These are phyloP conservation scores for Scleroderma citrinum DNA, from an alignment of 768 basidiomycete species.

Conservation along the genomic window DNA sequence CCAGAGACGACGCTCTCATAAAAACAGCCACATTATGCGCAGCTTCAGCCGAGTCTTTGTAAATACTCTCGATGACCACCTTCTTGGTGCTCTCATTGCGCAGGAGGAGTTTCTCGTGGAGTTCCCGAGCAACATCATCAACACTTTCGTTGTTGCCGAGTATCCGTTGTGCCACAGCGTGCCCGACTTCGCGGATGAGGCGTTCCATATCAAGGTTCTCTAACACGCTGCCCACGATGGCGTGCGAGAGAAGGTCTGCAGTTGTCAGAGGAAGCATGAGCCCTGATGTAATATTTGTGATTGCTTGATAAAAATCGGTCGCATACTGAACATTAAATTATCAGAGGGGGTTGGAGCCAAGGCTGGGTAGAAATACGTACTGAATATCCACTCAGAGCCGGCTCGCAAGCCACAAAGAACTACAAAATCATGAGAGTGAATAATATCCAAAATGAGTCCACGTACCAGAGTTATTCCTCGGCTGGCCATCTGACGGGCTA, in stretches of 20 bases:
- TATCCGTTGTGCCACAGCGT: slow-evolving; percentile 88
- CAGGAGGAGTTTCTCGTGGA: slow-evolving; percentile 86
- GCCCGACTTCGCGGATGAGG: slow-evolving; percentile 89
- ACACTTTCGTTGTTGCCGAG: slow-evolving; percentile 92
- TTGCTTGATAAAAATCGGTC: slow-evolving; percentile 91
- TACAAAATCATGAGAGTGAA: slow-evolving; percentile 26
- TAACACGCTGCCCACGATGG: slow-evolving; percentile 93
- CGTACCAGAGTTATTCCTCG: slow-evolving; percentile 82
- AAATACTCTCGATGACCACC: slow-evolving; percentile 93
- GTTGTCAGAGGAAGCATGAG: slow-evolving; percentile 95
- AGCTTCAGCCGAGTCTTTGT: slow-evolving; percentile 85
- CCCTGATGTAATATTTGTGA: slow-evolving; percentile 89
- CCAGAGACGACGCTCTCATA: slow-evolving; percentile 61
- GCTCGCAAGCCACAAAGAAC: slow-evolving; percentile 99
- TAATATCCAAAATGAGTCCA: background rate
- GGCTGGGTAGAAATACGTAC: slow-evolving; percentile 37
- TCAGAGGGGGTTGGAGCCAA: slow-evolving; percentile 10
- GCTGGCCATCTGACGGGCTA: slow-evolving; percentile 86
- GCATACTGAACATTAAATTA: slow-evolving; percentile 58
- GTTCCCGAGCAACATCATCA: slow-evolving; percentile 90
- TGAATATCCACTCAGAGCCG: slow-evolving; percentile 88
- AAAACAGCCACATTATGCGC: slow-evolving; percentile 87
- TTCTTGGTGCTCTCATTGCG: slow-evolving; percentile 97
- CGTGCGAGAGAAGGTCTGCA: slow-evolving; percentile 89
- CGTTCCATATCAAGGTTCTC: slow-evolving; percentile 99